A percentile compares a stretch with the other conserved stretches of the same genome.
These are phyloP conservation scores for Nigrospora oryzae DNA, from an alignment of 2,329 filamentous ascomycete genomes.

Conservation along the genomic window DNA sequence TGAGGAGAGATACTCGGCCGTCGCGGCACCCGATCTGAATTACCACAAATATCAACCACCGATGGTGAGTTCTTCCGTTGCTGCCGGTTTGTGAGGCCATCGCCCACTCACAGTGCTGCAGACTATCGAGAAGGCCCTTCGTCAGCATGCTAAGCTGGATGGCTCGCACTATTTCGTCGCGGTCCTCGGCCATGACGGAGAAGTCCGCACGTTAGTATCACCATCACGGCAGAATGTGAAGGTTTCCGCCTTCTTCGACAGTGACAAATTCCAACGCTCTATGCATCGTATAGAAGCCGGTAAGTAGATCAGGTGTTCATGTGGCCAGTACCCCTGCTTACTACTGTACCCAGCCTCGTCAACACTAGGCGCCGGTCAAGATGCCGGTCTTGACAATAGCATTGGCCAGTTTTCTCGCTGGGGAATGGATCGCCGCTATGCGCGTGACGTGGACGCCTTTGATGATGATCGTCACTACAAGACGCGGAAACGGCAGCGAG, in stretches of 20 bases:
- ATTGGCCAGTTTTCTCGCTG: no score
- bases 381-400: no score
- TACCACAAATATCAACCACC: no score
- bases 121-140: slow-evolving; percentile 43
- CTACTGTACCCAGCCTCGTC: no score
- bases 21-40: no score
- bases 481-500: slow-evolving; percentile 27
- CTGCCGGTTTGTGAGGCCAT: no score
- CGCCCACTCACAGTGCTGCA: slow-evolving; percentile 10
- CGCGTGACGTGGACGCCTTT: slow-evolving; percentile 9
- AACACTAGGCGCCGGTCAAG: no score
- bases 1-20: no score
- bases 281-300: slow-evolving; percentile 3
- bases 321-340: neutral
- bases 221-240: slow-evolving; percentile 16
- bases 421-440: neutral
- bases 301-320: neutral
- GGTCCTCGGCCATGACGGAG: slow-evolving; percentile 38
- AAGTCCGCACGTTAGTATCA: slow-evolving; percentile 24
- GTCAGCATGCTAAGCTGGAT: slow-evolving; percentile 42
- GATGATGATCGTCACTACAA: slow-evolving; percentile 20
- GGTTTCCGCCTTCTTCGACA: slow-evolving; percentile 36
- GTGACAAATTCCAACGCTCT: slow-evolving; percentile 27
- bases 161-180: slow-evolving; percentile 44
- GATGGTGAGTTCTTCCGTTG: no score